Conservation (phyloP, 805 yeast genomes). For the Ogataea pini region DNA sequence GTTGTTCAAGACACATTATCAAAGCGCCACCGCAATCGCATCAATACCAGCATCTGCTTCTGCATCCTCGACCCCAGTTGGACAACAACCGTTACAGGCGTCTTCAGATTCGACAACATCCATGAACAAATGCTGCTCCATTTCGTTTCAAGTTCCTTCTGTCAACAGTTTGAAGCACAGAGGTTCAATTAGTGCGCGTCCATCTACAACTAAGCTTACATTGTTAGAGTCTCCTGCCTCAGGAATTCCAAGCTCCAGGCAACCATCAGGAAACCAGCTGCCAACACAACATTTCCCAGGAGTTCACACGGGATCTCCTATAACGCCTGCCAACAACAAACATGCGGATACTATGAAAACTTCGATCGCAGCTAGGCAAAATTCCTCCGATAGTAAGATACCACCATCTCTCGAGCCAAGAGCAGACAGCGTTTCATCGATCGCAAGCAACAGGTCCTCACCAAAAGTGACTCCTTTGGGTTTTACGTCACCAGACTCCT, state of each 20-base stretch:
- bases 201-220: conserved; percentile 41
- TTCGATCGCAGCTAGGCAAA: conserved; percentile 1
- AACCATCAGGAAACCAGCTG: conserved; percentile 25
- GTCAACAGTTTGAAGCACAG: conserved; percentile 45
- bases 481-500: conserved; percentile 21
- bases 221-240: conserved; percentile 26
- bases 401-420: background rate
- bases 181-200: conserved; percentile 58
- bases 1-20: conserved; percentile 1
- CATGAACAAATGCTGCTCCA: conserved; percentile 29
- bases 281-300: conserved; percentile 6
- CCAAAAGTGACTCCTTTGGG: conserved; percentile 13
- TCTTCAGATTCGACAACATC: conserved; percentile 17
- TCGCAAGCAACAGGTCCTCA: conserved; percentile 2
- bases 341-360: background rate
- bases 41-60: background rate
- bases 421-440: conserved; percentile 4
- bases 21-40: background rate
- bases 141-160: conserved; percentile 51
- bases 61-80: background rate
- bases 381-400: background rate
- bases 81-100: background rate
- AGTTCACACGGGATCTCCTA: background rate
- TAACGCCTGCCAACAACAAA: background rate
- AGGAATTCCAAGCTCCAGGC: conserved; percentile 32